Base-by-base conservation (phyloP, 805 yeast genomes). In the Metschnikowia matae region DNA sequence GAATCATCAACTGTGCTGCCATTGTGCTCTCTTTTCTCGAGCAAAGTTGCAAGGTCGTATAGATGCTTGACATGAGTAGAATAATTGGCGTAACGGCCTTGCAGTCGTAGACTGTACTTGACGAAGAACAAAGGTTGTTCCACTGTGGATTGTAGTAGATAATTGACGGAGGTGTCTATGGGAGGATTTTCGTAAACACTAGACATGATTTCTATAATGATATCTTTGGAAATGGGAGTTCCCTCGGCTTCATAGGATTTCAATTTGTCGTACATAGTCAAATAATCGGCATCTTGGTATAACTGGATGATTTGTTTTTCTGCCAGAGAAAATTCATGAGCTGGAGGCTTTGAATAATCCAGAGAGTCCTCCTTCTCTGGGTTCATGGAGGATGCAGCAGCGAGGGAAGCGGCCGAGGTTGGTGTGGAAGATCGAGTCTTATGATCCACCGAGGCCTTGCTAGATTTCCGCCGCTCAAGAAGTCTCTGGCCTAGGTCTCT, bases 1-100 rank as follows among this genome's bases (percentile, higher is more conserved):
- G 50, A 43, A n/a, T 52, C 54, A 26, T 58, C 39, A 17, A 40
- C 43, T 17, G 44, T 40, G 40, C 54, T 52, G 8, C 48, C 39
- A 6, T 37, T 4, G 8, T 37, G 10, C 13, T 23, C 23, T 15
- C 17, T 34, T 10, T 44, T 42, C 40, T 64, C 65, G 43, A 62
- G 64, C 5, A 52, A 48, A 29, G 52, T 48, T 51, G 60, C 64
- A 6, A 61, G 54, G 17, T 54, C 48, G 38, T 67, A 58, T 10
- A 67, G 51, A 23, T 53, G 48, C 8, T 64, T 65, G 34, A 69
- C 59, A 41, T 55, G 56, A 3, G 52, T 50, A 48, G 54, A 57
- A 10, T 63, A 26, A 4, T 37, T 17, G 13, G 44, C n/a, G 32
- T 46, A 50, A n/a, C 42, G 20, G 5, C 49, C 37, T 2, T 29